A percentile compares a stretch with the other conserved stretches of the same genome.
These are phyloP conservation scores for Aspergillus ruber DNA, from an alignment of 2,329 filamentous ascomycete genomes.

Conservation along the genomic window DNA sequence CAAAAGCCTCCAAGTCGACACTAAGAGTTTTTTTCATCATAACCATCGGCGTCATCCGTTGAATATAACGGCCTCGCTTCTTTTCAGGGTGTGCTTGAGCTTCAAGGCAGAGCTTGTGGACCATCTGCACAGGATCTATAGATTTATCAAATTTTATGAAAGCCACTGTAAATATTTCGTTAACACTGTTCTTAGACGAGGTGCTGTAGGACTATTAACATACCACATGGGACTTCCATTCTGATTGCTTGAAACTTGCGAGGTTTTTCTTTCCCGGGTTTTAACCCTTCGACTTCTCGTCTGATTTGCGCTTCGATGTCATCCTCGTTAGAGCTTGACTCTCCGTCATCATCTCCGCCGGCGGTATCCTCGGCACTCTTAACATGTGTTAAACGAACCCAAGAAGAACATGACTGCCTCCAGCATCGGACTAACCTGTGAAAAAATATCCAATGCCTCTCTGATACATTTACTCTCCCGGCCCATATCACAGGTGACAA, in stretches of 20 bases:
- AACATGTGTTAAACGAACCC: constrained; percentile 3
- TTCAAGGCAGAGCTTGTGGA: constrained; percentile 53
- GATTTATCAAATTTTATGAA: constrained; percentile 54
- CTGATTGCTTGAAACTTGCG: constrained; percentile 48
- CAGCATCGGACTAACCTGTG: constrained; percentile 39
- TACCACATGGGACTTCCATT: constrained; percentile 47
- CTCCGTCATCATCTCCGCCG: constrained; percentile 15
- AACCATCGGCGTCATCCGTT: constrained; percentile 55
- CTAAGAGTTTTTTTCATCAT: constrained; percentile 52
- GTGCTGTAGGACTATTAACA: constrained; percentile 6
- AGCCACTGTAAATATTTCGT: constrained; percentile 36
- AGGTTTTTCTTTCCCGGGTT: constrained; percentile 39
- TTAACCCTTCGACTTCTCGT: constrained; percentile 51
- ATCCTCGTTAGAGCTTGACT: constrained; percentile 33
- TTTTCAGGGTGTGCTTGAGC: constrained; percentile 45
- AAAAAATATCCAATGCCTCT: constrained; percentile 53
- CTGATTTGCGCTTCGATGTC: constrained; percentile 58
- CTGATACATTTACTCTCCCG: constrained; percentile 54
- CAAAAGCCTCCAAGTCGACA: constrained; percentile 52
- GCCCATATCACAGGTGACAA: constrained; percentile 57
- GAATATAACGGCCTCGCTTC: constrained; percentile 53
- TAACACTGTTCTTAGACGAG: background rate
- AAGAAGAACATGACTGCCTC: background rate
- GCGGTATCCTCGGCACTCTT: constrained; percentile 9
- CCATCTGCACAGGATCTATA: constrained; percentile 55